A percentile compares a stretch with the other conserved stretches of the same genome.
These are phyloP conservation scores for Favolaschia claudopus DNA, from an alignment of 768 basidiomycete species.

Conservation along the genomic window DNA sequence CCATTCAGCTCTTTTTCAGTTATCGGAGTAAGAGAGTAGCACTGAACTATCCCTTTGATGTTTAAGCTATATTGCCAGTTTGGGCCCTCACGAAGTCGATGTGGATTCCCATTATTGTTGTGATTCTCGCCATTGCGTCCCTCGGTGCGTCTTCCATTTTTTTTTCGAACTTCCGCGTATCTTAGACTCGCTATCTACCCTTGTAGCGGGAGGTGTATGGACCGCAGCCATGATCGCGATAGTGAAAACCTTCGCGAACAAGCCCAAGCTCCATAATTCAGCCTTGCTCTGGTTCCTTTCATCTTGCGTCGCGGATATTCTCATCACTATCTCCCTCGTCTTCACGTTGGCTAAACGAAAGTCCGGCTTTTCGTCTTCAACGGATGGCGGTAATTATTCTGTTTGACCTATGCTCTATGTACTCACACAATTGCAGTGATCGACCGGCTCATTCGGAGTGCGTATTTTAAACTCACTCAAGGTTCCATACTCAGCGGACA, in stretches of 20 bases:
- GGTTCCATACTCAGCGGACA: too few relatives aligned
- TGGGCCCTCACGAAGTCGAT: slow-evolving; percentile 48
- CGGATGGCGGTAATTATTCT: too few relatives aligned
- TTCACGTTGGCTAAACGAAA: slow-evolving; percentile 47
- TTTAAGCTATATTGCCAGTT: too few relatives aligned
- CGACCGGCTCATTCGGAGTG: slow-evolving; percentile 27
- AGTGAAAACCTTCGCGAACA: slow-evolving; percentile 46
- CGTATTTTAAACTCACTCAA: too few relatives aligned
- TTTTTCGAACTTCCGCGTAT: neutral
- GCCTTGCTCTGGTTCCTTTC: slow-evolving; percentile 55
- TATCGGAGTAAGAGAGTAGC: slow-evolving; percentile 52
- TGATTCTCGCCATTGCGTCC: slow-evolving; percentile 44
- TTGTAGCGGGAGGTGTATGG: slow-evolving; percentile 53
- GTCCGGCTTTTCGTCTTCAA: too few relatives aligned
- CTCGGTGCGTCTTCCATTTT: slow-evolving; percentile 34
- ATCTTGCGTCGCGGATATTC: slow-evolving; percentile 48
- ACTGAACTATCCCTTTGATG: too few relatives aligned
- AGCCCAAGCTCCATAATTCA: slow-evolving; percentile 52
- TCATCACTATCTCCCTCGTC: slow-evolving; percentile 49
- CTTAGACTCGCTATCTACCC: neutral
- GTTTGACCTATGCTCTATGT: too few relatives aligned
- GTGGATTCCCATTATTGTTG: slow-evolving; percentile 42
- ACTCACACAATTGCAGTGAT: slow-evolving; percentile 25
- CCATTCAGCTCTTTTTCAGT: slow-evolving; percentile 56
- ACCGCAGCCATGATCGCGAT: slow-evolving; percentile 40